These are phyloP conservation scores for Fagopyrum homotropicum DNA, from an alignment of 148 eudicot species.

Conservation along the genomic window DNA sequence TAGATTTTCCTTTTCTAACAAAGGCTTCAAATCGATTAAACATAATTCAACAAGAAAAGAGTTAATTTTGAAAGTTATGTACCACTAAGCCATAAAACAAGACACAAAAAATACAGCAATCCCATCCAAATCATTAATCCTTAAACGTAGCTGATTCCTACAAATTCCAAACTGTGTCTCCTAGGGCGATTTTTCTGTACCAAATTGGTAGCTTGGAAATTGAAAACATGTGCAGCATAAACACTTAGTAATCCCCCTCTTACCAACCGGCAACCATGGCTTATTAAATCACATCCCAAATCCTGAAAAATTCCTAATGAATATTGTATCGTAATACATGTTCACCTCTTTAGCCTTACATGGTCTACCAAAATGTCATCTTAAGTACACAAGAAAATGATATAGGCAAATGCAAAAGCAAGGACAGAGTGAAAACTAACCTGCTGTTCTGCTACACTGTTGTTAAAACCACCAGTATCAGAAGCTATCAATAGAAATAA, in stretches of 20 bases:
- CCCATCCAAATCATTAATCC: background rate
- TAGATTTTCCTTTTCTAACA: background rate
- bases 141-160: background rate
- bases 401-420: background rate
- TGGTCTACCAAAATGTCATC: background rate
- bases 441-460: constrained; percentile 88
- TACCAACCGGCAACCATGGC: background rate
- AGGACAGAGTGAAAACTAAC: constrained; percentile 29
- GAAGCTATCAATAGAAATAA: constrained; percentile 29
- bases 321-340: background rate
- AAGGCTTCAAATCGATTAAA: background rate
- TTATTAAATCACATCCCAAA: background rate
- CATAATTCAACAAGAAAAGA: background rate
- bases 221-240: background rate
- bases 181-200: background rate
- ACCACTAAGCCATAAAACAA: background rate
- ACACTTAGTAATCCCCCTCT: background rate
- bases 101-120: background rate
- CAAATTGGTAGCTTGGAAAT: background rate
- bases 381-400: constrained; percentile 1
- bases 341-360: background rate
- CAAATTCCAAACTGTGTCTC: background rate
- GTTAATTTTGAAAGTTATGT: background rate
- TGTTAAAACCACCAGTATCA: constrained; percentile 93
- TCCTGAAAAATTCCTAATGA: background rate